These are phyloP conservation scores for Talaromyces trachyspermus DNA, from an alignment of 495 filamentous ascomycete species.

Conservation along the genomic window DNA sequence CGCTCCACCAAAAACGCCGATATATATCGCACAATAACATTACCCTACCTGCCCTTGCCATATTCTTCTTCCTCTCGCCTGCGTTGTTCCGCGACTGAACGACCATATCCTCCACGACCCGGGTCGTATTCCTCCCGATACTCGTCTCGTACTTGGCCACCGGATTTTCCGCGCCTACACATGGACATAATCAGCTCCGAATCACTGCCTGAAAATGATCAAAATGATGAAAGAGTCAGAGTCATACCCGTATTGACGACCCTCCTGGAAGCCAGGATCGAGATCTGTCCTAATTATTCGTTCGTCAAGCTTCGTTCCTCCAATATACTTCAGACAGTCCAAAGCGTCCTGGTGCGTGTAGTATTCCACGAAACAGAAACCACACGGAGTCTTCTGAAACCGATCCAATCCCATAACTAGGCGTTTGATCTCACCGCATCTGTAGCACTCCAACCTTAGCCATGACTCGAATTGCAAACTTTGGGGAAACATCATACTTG, in stretches of 20 bases:
- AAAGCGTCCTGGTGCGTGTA: slow-evolving; percentile 94
- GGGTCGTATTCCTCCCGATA: slow-evolving; percentile 96
- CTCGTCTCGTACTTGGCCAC: slow-evolving; percentile 94
- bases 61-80: slow-evolving; percentile 53
- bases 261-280: slow-evolving; percentile 92
- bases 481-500: no score
- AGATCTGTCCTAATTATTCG: slow-evolving; percentile 94
- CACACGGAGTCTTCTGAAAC: slow-evolving; percentile 94
- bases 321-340: slow-evolving; percentile 97
- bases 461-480: no score
- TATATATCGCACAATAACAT: slow-evolving; percentile 1
- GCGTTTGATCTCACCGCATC: slow-evolving; percentile 93
- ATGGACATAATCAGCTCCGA: slow-evolving; percentile 19
- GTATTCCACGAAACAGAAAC: slow-evolving; percentile 99
- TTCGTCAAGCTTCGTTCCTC: slow-evolving; percentile 97
- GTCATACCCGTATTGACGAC: slow-evolving; percentile 80
- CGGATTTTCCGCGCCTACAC: slow-evolving; percentile 73
- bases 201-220: background rate
- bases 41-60: slow-evolving; percentile 37
- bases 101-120: slow-evolving; percentile 77
- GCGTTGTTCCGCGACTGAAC: slow-evolving; percentile 58
- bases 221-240: background rate
- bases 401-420: slow-evolving; percentile 98
- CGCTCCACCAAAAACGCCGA: slow-evolving; percentile 7
- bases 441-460: slow-evolving; percentile 24